Base-by-base conservation (phyloP, 371 early-diverging fungal genomes). In the Rhizopus stolonifer region DNA sequence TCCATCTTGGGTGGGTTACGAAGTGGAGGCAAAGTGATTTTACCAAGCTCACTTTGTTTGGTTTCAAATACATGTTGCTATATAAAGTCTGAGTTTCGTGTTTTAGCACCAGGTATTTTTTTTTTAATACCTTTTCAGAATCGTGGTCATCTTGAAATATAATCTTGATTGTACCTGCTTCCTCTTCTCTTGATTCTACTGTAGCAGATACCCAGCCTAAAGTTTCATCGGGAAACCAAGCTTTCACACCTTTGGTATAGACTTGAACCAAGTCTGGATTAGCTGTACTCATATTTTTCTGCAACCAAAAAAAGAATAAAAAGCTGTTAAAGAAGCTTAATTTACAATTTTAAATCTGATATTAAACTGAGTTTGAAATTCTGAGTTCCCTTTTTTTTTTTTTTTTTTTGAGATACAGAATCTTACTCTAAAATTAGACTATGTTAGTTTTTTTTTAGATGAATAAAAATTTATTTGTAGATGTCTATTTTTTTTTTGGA, bases 1-100 rank as follows among this genome's bases (percentile, higher is more conserved):
- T 95, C 95, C 57, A 91, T 79, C 49, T 84, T 77, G 0, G 90
- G 90, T 26, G 98, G 95, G 65, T 95, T 95, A 70, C 93, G 84
- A 50, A 95, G 76, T 29, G 93, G 94, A 21, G 95, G 95, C 36
- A 95, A 74, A 32, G 69, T 81, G 34, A 72, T 72, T 55, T 87
- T 87, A 52, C 60, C 69, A 32, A 93, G 77, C 67, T 93, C 89
- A 18, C 72, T 69, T 14, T 88, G 38, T 24, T 88, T 82, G 23
- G 89, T 77, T 49, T 85, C 84, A 64, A 91, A 88, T n/a, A 77
- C 69, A 61, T 87, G 78, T 54, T 87, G 85, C 92, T 91, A 54
- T 9, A 32, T 8, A 58, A 33, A 13, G 6, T 9, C 21, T 31
- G n/a, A 42, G 18, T 31, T 33, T 29, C 2, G 8, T 42, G 13